These are phyloP conservation scores for Diaporthe citrichinensis DNA, from an alignment of 2,329 filamentous ascomycete genomes.

Conservation along the genomic window DNA sequence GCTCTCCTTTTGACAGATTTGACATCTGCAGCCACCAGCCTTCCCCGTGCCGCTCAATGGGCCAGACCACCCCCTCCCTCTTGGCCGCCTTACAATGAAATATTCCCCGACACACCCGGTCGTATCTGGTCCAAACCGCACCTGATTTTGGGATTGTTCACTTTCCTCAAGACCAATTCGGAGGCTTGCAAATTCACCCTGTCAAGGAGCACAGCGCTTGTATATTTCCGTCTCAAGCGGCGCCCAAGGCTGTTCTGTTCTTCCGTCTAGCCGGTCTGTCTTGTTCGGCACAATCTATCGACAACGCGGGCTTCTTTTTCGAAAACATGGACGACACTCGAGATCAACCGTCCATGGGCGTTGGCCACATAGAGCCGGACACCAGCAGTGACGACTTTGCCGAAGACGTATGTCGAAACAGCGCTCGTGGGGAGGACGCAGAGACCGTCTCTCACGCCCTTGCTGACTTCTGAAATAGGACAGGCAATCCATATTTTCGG, in stretches of 20 bases:
- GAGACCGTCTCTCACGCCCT: background rate
- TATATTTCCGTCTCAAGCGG: background rate
- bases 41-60: conserved; percentile 29
- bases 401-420: conserved; percentile 38
- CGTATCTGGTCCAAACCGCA: background rate
- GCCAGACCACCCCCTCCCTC: conserved; percentile 30
- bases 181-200: background rate
- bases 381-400: conserved; percentile 38
- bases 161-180: background rate
- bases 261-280: background rate
- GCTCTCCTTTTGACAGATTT: conserved; percentile 38
- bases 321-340: conserved; percentile 16
- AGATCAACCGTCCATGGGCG: conserved; percentile 18
- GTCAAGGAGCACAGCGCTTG: background rate
- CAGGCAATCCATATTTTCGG: conserved; percentile 40
- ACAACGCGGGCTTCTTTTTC: background rate
- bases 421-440: background rate
- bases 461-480: conserved; percentile 35
- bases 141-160: background rate
- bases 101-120: background rate
- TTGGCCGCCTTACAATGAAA: conserved; percentile 27
- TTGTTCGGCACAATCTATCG: background rate
- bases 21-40: conserved; percentile 42
- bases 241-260: background rate
- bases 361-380: conserved; percentile 41